phyloP scores from a whole-genome alignment of 345 rosid genomes.

The Eucalyptus albens region DNA sequence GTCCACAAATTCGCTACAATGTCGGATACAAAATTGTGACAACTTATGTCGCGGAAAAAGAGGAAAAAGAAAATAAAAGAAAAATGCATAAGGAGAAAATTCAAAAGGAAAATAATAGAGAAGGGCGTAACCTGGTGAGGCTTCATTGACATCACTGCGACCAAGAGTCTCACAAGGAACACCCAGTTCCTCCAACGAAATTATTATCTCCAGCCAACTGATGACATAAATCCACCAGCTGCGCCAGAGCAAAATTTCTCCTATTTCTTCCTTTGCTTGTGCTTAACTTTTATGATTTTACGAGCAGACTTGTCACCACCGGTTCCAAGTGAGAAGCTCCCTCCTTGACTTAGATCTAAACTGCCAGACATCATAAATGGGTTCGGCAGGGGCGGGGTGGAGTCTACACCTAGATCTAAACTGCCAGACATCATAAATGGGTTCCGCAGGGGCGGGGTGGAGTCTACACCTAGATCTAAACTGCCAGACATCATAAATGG shows the following conservation, averaged over 20 bases:
- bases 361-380: constrained; percentile 64
- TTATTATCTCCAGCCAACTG: neutral
- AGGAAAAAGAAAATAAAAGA: neutral
- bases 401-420: constrained; percentile 35
- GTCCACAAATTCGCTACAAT: neutral
- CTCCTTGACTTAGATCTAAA: constrained; percentile 58
- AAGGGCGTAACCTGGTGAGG: neutral
- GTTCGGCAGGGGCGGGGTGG: neutral
- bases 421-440: constrained; percentile 58
- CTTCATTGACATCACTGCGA: neutral
- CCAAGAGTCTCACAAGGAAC: neutral
- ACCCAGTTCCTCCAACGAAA: neutral
- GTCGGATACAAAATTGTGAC: constrained; percentile 30
- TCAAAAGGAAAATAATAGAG: neutral
- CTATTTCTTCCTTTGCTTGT: neutral
- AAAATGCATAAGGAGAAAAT: neutral
- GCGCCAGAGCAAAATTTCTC: neutral
- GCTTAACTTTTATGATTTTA: neutral
- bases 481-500: constrained; percentile 66
- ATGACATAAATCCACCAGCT: neutral
- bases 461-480: constrained; percentile 41
- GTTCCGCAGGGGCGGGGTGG: neutral
- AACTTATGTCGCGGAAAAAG: neutral
- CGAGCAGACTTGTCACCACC: constrained; percentile 32
- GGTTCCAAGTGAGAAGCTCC: constrained; percentile 77